These are phyloP conservation scores for Phialophora chinensis DNA, from an alignment of 2,329 filamentous ascomycete species.

Conservation along the genomic window DNA sequence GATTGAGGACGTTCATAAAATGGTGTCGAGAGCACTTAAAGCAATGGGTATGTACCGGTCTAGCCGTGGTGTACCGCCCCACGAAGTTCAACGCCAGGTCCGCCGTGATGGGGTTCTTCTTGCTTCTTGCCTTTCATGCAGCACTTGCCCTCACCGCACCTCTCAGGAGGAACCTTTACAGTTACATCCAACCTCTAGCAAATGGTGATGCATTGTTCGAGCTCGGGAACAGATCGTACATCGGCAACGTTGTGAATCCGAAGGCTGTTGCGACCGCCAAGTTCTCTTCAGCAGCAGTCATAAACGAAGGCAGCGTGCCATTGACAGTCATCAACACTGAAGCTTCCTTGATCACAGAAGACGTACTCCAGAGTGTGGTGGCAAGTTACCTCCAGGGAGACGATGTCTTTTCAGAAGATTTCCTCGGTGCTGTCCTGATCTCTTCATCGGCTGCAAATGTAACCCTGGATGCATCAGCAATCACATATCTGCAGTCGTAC, in stretches of 20 bases:
- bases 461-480: conserved; percentile 5
- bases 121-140: not conserved
- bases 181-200: conserved; percentile 4
- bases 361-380: conserved; percentile 12
- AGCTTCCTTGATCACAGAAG: conserved; percentile 7
- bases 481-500: not conserved
- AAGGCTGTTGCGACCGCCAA: conserved; percentile 5
- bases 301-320: not conserved
- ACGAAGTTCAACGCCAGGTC: not conserved
- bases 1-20: not conserved
- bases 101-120: not conserved
- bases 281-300: not conserved
- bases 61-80: not conserved
- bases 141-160: not conserved
- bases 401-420: conserved; percentile 24
- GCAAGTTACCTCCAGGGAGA: conserved; percentile 18
- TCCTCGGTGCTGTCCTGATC: conserved; percentile 11
- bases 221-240: conserved; percentile 13
- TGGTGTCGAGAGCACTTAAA: not conserved
- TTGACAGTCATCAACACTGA: conserved; percentile 20
- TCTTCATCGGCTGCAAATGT: conserved; percentile 7
- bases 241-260: conserved; percentile 11
- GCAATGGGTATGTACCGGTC: not conserved
- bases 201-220: conserved; percentile 12
- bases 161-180: conserved; percentile 8